These are phyloP conservation scores for Pseudognaphalium luteoalbum DNA, from an alignment of 129 eudicot species.

Conservation along the genomic window DNA sequence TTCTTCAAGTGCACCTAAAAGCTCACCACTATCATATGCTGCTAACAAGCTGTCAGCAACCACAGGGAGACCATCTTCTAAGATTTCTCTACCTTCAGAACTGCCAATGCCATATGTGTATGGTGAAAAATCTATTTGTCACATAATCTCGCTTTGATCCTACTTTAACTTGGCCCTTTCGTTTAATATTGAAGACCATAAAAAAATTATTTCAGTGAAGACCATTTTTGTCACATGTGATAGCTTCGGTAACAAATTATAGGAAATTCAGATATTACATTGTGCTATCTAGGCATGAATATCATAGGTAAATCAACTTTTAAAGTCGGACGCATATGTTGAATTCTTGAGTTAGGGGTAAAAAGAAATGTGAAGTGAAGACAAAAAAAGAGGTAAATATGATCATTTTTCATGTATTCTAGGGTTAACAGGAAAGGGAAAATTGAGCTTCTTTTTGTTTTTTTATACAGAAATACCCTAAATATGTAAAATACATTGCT, in stretches of 20 bases:
- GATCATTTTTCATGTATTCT: not conserved
- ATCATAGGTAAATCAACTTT: not conserved
- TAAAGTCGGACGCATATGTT: not conserved
- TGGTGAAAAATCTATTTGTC: slow-evolving; percentile 6
- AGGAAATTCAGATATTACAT: not conserved
- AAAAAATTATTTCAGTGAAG: not conserved
- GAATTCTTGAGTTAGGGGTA: not conserved
- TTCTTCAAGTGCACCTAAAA: slow-evolving; percentile 64
- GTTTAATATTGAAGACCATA: not conserved
- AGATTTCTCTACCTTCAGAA: slow-evolving; percentile 61
- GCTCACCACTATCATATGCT: slow-evolving; percentile 82
- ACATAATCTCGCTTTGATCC: slow-evolving; percentile 7
- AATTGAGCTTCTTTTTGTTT: not conserved
- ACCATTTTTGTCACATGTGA: not conserved
- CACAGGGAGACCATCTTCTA: slow-evolving; percentile 68
- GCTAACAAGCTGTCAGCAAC: slow-evolving; percentile 74
- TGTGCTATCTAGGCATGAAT: not conserved
- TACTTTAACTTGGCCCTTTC: slow-evolving; percentile 6
- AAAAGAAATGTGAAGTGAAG: not conserved
- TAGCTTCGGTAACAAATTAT: not conserved
- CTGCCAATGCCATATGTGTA: slow-evolving; percentile 39
- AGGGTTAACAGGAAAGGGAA: not conserved
- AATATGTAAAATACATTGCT: too few relatives aligned
- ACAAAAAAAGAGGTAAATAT: not conserved
- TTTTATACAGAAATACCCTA: too few relatives aligned